Base-by-base conservation (phyloP, 148 eudicot species). In the Chenopodium suecicum region DNA sequence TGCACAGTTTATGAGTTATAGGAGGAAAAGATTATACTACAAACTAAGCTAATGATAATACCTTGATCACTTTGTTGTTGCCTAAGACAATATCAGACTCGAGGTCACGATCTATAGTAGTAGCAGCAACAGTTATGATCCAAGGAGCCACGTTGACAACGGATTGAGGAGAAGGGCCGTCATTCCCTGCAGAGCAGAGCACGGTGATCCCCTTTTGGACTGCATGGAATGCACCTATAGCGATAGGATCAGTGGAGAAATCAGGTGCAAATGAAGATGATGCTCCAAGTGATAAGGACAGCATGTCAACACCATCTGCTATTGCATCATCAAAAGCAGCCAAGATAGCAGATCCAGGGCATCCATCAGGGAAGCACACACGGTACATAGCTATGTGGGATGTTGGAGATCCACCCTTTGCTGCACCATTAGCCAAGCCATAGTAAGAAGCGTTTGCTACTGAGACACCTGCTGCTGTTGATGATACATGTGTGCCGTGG, bases 241-340 rank as follows among this genome's bases (percentile, higher is more conserved):
- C 92, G 0, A 91, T 91, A 32, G 93, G 88, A 77, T 90, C 91
- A 0, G 72, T 73, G 25, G 77, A 72, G 27, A 89, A 83, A 31
- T 85, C 83, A 0, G 83, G 86, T 19, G 65, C 82, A 46, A 32
- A 64, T 1, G 41, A 78, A 2, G 88, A 69, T 4, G 85, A 80
- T 1, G 92, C 41, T 4, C 98, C 98, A 22, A 94, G 83, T 0
- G 98, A 92, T 0, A 92, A 50, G 0, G 98, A 92, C 29, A 94
- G 41, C 19, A 91, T 80, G 23, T 91, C 90, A 8, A 94, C 94
- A 0, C 98, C 98, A 77, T 94, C 97, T 3, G 83, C 80, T 6
- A 92, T 90, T 2, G 97, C 98, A 74, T 91, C 94, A 47, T 94
- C 97, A 77, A 94, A 88, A 6, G 87, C 98, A 2, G 92, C 92